phyloP scores from a whole-genome alignment of 345 rosid genomes.

The Dipteronia sinensis region DNA sequence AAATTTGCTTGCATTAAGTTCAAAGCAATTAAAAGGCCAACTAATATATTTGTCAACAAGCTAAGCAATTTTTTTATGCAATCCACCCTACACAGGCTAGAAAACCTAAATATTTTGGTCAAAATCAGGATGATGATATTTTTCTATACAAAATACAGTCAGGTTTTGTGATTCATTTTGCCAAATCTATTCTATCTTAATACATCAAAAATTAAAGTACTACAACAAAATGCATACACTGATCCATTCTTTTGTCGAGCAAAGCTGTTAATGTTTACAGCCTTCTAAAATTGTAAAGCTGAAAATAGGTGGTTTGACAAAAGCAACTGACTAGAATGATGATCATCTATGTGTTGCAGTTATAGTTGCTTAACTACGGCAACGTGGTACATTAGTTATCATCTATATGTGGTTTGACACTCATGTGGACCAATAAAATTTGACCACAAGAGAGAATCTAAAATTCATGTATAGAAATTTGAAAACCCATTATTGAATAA shows the following conservation, averaged over 20 bases:
- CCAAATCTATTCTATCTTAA: not conserved
- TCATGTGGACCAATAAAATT: not conserved
- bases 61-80: too few relatives aligned
- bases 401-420: too few relatives aligned
- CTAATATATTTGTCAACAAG: not conserved
- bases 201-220: not conserved
- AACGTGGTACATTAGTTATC: not conserved
- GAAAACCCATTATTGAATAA: not conserved
- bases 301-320: not conserved
- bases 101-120: not conserved
- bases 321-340: not conserved
- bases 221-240: not conserved
- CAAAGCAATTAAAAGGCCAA: not conserved
- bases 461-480: not conserved
- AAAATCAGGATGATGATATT: not conserved
- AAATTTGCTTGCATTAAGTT: not conserved
- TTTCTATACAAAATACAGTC: not conserved
- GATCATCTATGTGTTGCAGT: not conserved
- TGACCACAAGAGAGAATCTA: not conserved
- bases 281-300: not conserved
- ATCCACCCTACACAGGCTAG: not conserved
- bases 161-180: not conserved
- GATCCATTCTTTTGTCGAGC: not conserved
- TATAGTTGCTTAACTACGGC: not conserved
- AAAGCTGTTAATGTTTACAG: not conserved